Conservation (phyloP, 768 basidiomycete species). For the Lentinula sp. region DNA sequence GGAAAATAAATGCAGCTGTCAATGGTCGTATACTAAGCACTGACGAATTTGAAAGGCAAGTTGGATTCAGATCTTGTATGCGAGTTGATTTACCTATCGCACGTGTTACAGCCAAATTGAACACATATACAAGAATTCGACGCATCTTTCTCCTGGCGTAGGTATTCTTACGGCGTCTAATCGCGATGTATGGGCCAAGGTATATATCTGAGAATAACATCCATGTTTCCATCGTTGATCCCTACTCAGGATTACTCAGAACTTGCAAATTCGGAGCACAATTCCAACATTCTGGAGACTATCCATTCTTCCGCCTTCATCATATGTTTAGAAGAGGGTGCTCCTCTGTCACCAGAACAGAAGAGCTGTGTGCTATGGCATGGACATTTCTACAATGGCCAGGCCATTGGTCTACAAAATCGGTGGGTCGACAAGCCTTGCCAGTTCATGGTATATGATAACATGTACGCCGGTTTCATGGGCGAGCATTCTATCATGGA, state of each 20-base stretch:
- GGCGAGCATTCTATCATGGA: slow-evolving; percentile 94
- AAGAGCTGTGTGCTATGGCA: slow-evolving; percentile 79
- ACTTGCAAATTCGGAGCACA: slow-evolving; percentile 53
- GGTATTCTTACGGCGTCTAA: slow-evolving; percentile 76
- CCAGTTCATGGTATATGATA: slow-evolving; percentile 83
- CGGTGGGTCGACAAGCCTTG: slow-evolving; percentile 90
- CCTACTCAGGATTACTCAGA: slow-evolving; percentile 47
- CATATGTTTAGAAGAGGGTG: slow-evolving; percentile 68
- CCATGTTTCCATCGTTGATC: neutral
- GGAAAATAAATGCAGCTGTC: slow-evolving; percentile 65
- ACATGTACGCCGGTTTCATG: slow-evolving; percentile 77
- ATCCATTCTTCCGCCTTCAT: slow-evolving; percentile 87
- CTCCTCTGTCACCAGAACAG: slow-evolving; percentile 44
- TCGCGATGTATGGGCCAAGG: slow-evolving; percentile 88
- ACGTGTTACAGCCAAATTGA: slow-evolving; percentile 52
- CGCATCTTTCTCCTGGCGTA: slow-evolving; percentile 59
- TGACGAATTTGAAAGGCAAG: slow-evolving; percentile 58
- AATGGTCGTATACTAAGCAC: slow-evolving; percentile 57
- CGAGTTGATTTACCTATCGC: neutral
- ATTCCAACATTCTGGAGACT: slow-evolving; percentile 56
- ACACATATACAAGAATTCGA: slow-evolving; percentile 62
- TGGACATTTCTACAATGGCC: slow-evolving; percentile 49
- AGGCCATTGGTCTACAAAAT: slow-evolving; percentile 56
- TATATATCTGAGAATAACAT: slow-evolving; percentile 16
- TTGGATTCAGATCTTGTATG: neutral